A percentile compares a stretch with the other conserved stretches of the same genome.
Evolutionary conservation across 2,329 filamentous ascomycete species (phyloP).

Genomic region (Ceratocystis cacaofunesta): DNA sequence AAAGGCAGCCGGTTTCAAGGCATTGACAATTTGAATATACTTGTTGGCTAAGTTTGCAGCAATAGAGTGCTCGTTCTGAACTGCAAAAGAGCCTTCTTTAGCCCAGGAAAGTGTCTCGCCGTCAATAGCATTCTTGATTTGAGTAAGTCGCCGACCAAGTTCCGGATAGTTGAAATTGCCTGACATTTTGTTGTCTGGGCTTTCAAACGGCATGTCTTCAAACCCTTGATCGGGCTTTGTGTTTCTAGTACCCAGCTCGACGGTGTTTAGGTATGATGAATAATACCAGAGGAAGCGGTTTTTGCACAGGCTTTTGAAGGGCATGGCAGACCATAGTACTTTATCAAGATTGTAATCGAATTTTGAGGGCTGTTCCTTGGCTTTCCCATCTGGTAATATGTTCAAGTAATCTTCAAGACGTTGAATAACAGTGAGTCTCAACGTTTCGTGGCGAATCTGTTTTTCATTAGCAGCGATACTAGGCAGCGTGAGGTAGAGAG

Average conservation of each 20-base stretch:
- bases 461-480: slow-evolving; percentile 12
- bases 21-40: slow-evolving; percentile 65
- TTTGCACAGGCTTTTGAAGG: slow-evolving; percentile 83
- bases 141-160: slow-evolving; percentile 52
- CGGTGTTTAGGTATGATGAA: slow-evolving; percentile 63
- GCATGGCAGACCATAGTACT: slow-evolving; percentile 50
- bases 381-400: slow-evolving; percentile 38
- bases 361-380: slow-evolving; percentile 24
- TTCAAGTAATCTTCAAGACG: slow-evolving; percentile 66
- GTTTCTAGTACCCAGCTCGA: slow-evolving; percentile 49
- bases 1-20: slow-evolving; percentile 54
- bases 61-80: slow-evolving; percentile 54
- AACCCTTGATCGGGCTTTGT: slow-evolving; percentile 52
- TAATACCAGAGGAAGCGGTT: slow-evolving; percentile 92
- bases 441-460: slow-evolving; percentile 78
- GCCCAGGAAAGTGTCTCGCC: slow-evolving; percentile 61
- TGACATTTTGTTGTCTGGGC: slow-evolving; percentile 61
- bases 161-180: slow-evolving; percentile 70
- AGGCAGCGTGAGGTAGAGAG: too few relatives aligned
- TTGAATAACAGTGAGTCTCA: slow-evolving; percentile 75
- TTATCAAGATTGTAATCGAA: slow-evolving; percentile 39
- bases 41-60: slow-evolving; percentile 72
- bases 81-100: slow-evolving; percentile 46
- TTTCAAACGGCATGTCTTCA: slow-evolving; percentile 77
- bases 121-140: slow-evolving; percentile 56